Percentiles rank a stretch among this genome's conserved stretches.
These are phyloP conservation scores for Sparassis latifolia DNA, from an alignment of 1,284 basidiomycete species.

Conservation along the genomic window DNA sequence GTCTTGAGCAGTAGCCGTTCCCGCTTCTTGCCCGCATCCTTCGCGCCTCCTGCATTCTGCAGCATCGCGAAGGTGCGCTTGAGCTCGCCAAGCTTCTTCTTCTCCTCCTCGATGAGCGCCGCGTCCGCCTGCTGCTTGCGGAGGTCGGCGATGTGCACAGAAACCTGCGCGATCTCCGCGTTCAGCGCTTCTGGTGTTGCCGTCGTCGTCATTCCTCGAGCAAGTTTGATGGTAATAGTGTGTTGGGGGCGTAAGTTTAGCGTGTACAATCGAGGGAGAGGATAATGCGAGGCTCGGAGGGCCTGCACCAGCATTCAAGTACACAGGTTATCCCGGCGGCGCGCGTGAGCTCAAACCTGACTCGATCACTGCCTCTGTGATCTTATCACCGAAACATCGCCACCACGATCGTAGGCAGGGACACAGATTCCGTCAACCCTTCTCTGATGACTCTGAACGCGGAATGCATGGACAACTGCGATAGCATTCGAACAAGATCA, in stretches of 20 bases:
- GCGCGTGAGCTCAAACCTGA: constrained; percentile 5
- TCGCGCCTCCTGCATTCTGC: constrained; percentile 42
- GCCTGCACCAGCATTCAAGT: constrained; percentile 10
- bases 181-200: constrained; percentile 11
- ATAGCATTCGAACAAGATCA: too few relatives aligned
- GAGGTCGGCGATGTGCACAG: constrained; percentile 51
- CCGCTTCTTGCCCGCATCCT: constrained; percentile 31
- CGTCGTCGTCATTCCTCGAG: constrained; percentile 10
- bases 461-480: too few relatives aligned
- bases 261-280: constrained; percentile 6
- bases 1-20: constrained; percentile 61
- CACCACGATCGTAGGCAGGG: too few relatives aligned
- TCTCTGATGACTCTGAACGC: too few relatives aligned
- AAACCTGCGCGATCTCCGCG: constrained; percentile 46
- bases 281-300: constrained; percentile 1
- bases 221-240: too few relatives aligned
- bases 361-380: constrained; percentile 8
- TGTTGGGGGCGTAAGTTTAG: background rate
- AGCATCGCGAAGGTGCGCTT: constrained; percentile 49
- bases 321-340: constrained; percentile 1
- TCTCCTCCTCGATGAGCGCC: constrained; percentile 50
- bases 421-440: too few relatives aligned
- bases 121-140: constrained; percentile 46
- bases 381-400: constrained; percentile 3
- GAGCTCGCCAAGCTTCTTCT: constrained; percentile 64